phyloP scores from a whole-genome alignment of 192 early-diverging fungal species.

The Coemansia umbellata region DNA sequence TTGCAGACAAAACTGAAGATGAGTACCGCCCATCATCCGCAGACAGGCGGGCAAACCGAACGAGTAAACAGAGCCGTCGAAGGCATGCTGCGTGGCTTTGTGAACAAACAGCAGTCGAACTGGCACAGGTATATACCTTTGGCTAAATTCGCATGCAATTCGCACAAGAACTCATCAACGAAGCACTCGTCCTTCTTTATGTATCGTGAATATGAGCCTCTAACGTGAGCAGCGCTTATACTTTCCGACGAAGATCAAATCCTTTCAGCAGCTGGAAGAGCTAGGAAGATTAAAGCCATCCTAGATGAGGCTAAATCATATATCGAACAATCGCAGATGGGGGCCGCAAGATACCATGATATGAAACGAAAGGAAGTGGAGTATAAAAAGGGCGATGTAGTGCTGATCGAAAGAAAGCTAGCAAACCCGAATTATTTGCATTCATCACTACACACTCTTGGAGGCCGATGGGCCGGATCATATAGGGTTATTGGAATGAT shows the following conservation, averaged over 20 bases:
- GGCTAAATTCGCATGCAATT: slow-evolving; percentile 10
- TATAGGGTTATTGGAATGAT: not conserved
- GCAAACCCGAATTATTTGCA: not conserved
- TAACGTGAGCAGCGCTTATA: too few species aligned
- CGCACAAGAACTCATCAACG: not conserved
- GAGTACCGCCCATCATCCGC: slow-evolving; percentile 5
- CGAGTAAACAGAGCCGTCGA: slow-evolving; percentile 6
- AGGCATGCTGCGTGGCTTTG: slow-evolving; percentile 1
- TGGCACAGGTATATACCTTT: slow-evolving; percentile 4
- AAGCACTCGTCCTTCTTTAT: not conserved
- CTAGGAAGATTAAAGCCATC: not conserved
- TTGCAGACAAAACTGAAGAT: not conserved
- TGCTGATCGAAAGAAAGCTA: not conserved
- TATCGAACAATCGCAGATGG: not conserved
- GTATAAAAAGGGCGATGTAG: not conserved
- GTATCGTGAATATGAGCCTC: slow-evolving; percentile 8
- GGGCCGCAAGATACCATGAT: not conserved
- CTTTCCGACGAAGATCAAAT: too few species aligned
- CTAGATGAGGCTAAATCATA: not conserved
- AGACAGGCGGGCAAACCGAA: slow-evolving; percentile 21
- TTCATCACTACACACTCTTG: not conserved
- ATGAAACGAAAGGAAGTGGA: not conserved
- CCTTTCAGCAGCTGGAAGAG: not conserved
- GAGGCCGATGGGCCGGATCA: not conserved
- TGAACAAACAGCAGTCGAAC: slow-evolving; percentile 1